Conservation (phyloP, 2,329 filamentous ascomycete genomes). For the Metarhizium brunneum region DNA sequence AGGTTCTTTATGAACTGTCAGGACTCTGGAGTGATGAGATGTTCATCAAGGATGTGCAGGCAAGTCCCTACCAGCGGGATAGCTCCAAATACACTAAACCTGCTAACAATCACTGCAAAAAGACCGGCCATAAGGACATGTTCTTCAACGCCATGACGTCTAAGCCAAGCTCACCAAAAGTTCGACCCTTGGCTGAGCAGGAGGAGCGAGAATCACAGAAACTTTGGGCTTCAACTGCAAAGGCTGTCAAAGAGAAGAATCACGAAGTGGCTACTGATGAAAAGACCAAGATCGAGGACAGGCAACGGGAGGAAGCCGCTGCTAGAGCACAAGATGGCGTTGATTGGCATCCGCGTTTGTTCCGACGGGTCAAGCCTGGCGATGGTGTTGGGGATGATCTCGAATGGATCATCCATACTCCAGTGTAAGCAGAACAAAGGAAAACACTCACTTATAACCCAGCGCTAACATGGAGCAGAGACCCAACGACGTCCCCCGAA, state of each 20-base stretch:
- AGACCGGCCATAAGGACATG: slow-evolving; percentile 78
- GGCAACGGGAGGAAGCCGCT: slow-evolving; percentile 81
- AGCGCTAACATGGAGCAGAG: slow-evolving; percentile 16
- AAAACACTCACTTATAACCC: neutral
- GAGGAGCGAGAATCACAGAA: slow-evolving; percentile 82
- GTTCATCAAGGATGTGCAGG: slow-evolving; percentile 75
- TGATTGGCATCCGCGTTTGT: slow-evolving; percentile 83
- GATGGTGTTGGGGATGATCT: slow-evolving; percentile 82
- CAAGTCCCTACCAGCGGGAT: slow-evolving; percentile 28
- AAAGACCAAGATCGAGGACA: slow-evolving; percentile 93
- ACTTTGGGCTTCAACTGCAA: slow-evolving; percentile 73
- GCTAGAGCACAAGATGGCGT: slow-evolving; percentile 66
- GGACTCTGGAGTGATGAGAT: slow-evolving; percentile 94
- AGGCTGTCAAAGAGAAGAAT: slow-evolving; percentile 75
- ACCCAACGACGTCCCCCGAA: slow-evolving; percentile 44
- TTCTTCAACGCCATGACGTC: slow-evolving; percentile 80
- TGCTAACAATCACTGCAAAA: slow-evolving; percentile 23
- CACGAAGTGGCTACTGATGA: slow-evolving; percentile 87
- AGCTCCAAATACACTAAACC: neutral
- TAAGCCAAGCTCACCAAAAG: slow-evolving; percentile 63
- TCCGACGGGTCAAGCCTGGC: slow-evolving; percentile 64
- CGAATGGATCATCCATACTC: slow-evolving; percentile 89
- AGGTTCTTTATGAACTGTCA: slow-evolving; percentile 82
- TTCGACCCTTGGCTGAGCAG: slow-evolving; percentile 76
- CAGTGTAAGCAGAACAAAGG: slow-evolving; percentile 50